A percentile compares a stretch with the other conserved stretches of the same genome.
Conservation (phyloP, 805 yeast genomes). For the Clavispora santaluciae region DNA sequence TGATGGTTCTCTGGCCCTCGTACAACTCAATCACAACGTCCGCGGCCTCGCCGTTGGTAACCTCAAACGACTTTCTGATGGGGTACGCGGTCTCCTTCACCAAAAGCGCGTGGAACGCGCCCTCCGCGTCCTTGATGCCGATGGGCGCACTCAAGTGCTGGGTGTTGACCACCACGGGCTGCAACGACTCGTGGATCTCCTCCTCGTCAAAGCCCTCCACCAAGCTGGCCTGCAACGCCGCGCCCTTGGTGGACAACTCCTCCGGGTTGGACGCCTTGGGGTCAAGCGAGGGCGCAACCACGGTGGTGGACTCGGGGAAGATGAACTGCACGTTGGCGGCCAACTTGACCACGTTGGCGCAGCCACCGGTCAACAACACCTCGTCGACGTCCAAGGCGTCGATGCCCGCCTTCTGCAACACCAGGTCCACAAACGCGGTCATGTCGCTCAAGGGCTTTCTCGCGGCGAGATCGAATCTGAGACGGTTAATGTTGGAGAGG, state of each 20-base stretch:
- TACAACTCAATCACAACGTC: constrained; percentile 61
- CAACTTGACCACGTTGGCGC: constrained; percentile 88
- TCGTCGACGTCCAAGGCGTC: constrained; percentile 86
- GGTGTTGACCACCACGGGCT: constrained; percentile 81
- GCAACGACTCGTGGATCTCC: constrained; percentile 72
- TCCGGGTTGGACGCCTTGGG: constrained; percentile 80
- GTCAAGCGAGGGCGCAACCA: constrained; percentile 69
- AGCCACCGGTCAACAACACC: constrained; percentile 89
- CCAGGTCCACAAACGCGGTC: constrained; percentile 68
- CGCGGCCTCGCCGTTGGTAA: constrained; percentile 58
- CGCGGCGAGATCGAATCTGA: constrained; percentile 85
- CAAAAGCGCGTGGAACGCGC: constrained; percentile 67
- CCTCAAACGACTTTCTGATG: constrained; percentile 66
- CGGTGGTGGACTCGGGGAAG: constrained; percentile 75
- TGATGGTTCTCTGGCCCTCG: constrained; percentile 81
- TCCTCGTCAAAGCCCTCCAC: constrained; percentile 78
- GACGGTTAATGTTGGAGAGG: constrained; percentile 88
- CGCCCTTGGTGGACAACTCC: constrained; percentile 89
- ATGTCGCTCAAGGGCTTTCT: constrained; percentile 73
- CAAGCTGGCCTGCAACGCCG: constrained; percentile 92
- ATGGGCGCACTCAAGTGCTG: constrained; percentile 81
- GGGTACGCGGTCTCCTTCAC: constrained; percentile 88
- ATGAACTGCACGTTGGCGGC: constrained; percentile 65
- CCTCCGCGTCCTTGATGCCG: constrained; percentile 74
- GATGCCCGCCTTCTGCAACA: constrained; percentile 75